Base-by-base conservation (phyloP, 2,329 filamentous ascomycete genomes). In the Fusarium incarnatum region DNA sequence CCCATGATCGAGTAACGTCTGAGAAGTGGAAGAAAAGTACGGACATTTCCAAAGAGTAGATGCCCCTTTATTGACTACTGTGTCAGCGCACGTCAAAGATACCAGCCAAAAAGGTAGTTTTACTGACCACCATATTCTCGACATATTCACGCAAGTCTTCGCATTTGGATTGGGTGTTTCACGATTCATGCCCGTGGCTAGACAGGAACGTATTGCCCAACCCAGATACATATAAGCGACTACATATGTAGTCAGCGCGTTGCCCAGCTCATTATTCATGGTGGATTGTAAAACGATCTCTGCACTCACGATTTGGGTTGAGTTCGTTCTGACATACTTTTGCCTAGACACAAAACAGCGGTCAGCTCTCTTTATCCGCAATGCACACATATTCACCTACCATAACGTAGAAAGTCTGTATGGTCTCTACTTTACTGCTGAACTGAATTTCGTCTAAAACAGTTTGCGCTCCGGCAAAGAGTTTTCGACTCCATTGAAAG, bases 241-340 rank as follows among this genome's bases (percentile, higher is more conserved):
- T 59, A 12, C 10, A 27, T 22, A 22, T 27, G 8, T 46, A 11
- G 34, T 52, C 40, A 58, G 47, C 16, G 16, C 6, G 18, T 52
- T 22, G 6, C 22, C 11, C 16, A 40, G 8, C 8, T 27, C 34
- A 20, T 40, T 23, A 16, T 23, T 4, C 9, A 27, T 57, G 22
- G 18, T 12, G 4, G 20, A 15, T 28, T 22, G 23, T 18, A 25
- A 22, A 8, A 20, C 4, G 20, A 12, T 16, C 11, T 28, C 13
- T 56, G 11, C 16, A 50, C 56, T 53, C 10, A 61, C 58, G 34
- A n/a, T 61, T 48, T 27, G 58, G 58, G 18, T 61, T 48, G 2
- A 61, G 34, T 16, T 61, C 58, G 9, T 61, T 61, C n/a, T 61
- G 58, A 8, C 58, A 61, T 42, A 61, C 23, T 7, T 61, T 61